Percentiles rank a stretch among this genome's conserved stretches.
Conservation (phyloP, 139 green algal genomes). For the Gonium pectorale region DNA sequence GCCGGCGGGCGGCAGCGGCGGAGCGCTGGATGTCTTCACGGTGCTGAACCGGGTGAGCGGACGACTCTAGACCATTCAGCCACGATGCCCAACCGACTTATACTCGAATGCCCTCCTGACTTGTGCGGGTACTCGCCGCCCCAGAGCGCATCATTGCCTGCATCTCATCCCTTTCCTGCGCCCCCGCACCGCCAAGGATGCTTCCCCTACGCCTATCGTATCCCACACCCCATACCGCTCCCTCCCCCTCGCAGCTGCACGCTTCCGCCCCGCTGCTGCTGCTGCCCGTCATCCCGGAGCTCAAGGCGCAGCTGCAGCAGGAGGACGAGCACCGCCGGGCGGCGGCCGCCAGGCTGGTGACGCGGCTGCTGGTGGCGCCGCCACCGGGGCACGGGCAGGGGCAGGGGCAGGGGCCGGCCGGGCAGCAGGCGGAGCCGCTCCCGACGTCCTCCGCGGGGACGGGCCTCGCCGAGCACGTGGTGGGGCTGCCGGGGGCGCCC, state of each 20-base stretch:
- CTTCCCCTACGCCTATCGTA: not conserved
- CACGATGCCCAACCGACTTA: no score
- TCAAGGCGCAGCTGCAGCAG: slow-evolving; percentile 13
- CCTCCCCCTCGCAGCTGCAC: slow-evolving; percentile 12
- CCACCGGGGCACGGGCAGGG: slow-evolving; percentile 24
- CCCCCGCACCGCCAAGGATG: no score
- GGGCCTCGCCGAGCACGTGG: not conserved
- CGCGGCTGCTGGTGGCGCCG: slow-evolving; percentile 62
- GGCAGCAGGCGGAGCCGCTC: not conserved
- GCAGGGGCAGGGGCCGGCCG: not conserved
- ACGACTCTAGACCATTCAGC: not conserved
- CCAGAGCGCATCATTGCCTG: no score
- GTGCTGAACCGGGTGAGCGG: slow-evolving; percentile 9
- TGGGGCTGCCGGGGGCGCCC: not conserved
- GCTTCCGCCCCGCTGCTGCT: slow-evolving; percentile 33
- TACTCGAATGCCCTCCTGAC: no score
- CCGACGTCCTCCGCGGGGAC: not conserved
- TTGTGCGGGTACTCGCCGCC: no score
- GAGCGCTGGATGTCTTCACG: slow-evolving; percentile 4
- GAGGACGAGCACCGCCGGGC: slow-evolving; percentile 59
- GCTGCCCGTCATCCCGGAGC: slow-evolving; percentile 31
- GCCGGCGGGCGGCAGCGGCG: not conserved
- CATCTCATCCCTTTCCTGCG: no score
- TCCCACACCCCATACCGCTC: not conserved
- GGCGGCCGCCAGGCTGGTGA: slow-evolving; percentile 70